A percentile compares a stretch with the other conserved stretches of the same genome.
Evolutionary conservation across 805 yeast genomes (phyloP).

Genomic region (Ascoidea tarda): DNA sequence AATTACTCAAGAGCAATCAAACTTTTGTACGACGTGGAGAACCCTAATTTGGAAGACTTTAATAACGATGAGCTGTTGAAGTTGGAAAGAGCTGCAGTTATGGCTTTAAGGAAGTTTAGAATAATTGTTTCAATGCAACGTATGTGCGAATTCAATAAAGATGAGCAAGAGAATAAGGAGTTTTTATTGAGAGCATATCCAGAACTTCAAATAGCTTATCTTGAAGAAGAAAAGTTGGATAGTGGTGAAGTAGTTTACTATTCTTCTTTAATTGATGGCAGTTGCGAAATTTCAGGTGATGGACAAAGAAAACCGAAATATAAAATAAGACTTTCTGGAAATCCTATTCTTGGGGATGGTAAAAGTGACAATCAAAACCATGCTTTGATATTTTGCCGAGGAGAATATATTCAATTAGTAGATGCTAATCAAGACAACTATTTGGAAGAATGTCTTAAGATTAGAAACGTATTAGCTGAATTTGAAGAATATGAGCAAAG

Average conservation of each 20-base stretch:
- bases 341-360: constrained; percentile 78
- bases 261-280: constrained; percentile 61
- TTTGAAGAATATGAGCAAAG: constrained; percentile 38
- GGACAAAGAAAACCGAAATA: constrained; percentile 51
- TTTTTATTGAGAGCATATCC: constrained; percentile 52
- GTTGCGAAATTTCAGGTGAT: constrained; percentile 41
- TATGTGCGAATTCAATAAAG: constrained; percentile 34
- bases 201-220: constrained; percentile 47
- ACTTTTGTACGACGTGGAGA: constrained; percentile 46
- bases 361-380: constrained; percentile 77
- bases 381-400: constrained; percentile 60
- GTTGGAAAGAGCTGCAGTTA: constrained; percentile 31
- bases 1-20: constrained; percentile 58
- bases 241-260: constrained; percentile 30
- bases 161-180: constrained; percentile 45
- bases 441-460: constrained; percentile 69
- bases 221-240: constrained; percentile 33
- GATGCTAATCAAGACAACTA: constrained; percentile 82
- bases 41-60: constrained; percentile 21
- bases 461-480: constrained; percentile 60
- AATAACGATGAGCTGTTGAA: constrained; percentile 19
- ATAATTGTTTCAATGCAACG: constrained; percentile 56
- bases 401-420: constrained; percentile 67
- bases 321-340: constrained; percentile 55
- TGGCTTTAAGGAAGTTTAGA: constrained; percentile 51